phyloP scores from a whole-genome alignment of 495 filamentous ascomycete species.

The Durotheca rogersii region DNA sequence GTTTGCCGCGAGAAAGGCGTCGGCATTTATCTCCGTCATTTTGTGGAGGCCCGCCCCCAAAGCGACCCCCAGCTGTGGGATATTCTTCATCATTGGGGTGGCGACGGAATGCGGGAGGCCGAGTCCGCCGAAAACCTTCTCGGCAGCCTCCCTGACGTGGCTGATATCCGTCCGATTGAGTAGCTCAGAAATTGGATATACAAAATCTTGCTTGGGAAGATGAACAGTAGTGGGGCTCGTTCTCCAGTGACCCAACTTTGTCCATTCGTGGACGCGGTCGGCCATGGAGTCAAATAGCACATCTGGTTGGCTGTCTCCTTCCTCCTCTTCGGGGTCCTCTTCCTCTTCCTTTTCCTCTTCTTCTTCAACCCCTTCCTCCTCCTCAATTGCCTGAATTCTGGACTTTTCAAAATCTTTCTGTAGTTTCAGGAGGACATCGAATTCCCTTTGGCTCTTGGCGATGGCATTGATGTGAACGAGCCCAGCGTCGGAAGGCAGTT shows the following conservation, averaged over 20 bases:
- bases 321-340: conserved; percentile 37
- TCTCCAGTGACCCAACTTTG: conserved; percentile 60
- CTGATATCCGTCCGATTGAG: conserved; percentile 65
- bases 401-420: conserved; percentile 56
- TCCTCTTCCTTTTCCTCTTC: conserved; percentile 43
- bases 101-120: conserved; percentile 68
- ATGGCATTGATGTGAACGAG: conserved; percentile 42
- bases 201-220: conserved; percentile 64
- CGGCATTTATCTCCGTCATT: conserved; percentile 86
- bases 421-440: conserved; percentile 49
- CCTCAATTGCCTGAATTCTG: conserved; percentile 46
- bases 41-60: conserved; percentile 66
- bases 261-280: conserved; percentile 64
- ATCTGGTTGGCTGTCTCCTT: conserved; percentile 41
- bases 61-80: conserved; percentile 66
- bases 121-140: conserved; percentile 69
- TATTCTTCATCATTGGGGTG: conserved; percentile 40
- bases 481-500: conserved; percentile 30
- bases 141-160: conserved; percentile 70
- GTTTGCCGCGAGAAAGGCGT: conserved; percentile 74
- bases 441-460: conserved; percentile 53
- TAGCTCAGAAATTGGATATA: conserved; percentile 65
- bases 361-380: conserved; percentile 43
- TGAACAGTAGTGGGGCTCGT: conserved; percentile 70
- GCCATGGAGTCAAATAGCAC: conserved; percentile 18